These are phyloP conservation scores for Dissophora ornata DNA, from an alignment of 192 early-diverging fungal genomes.

Conservation along the genomic window DNA sequence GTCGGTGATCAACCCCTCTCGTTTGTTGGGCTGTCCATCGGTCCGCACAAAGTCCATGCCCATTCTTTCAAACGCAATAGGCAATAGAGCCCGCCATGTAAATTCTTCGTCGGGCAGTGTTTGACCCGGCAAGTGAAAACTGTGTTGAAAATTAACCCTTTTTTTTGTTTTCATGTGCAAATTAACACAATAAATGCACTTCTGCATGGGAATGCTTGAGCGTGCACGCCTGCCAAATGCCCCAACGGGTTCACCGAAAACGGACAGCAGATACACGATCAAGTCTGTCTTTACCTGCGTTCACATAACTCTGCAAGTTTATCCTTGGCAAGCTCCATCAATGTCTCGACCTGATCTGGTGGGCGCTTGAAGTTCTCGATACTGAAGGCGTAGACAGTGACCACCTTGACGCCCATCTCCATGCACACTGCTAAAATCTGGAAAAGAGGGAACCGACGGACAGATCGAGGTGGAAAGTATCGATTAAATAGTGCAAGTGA, in stretches of 20 bases:
- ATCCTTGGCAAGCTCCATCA: slow-evolving; percentile 84
- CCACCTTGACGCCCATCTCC: slow-evolving; percentile 82
- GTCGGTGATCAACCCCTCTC: no score
- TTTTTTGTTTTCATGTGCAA: slow-evolving; percentile 33
- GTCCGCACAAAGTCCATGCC: no score
- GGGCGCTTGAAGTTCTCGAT: slow-evolving; percentile 97
- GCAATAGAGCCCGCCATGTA: no score
- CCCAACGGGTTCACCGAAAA: background rate
- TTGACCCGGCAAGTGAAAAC: no score
- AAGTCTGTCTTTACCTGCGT: slow-evolving; percentile 62
- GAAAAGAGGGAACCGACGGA: background rate
- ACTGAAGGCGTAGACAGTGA: slow-evolving; percentile 97
- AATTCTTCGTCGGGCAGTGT: no score
- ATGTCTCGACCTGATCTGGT: slow-evolving; percentile 80
- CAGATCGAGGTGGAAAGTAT: no score
- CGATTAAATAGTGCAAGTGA: no score
- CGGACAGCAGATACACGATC: background rate
- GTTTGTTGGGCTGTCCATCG: slow-evolving; percentile 1
- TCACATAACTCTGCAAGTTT: slow-evolving; percentile 84
- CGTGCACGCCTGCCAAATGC: no score
- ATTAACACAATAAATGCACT: background rate
- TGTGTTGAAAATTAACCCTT: no score
- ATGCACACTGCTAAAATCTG: slow-evolving; percentile 91
- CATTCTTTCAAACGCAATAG: no score
- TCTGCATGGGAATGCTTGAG: background rate